Conservation (phyloP, 305 asterid genomes). For the Fraxinus baroniana region DNA sequence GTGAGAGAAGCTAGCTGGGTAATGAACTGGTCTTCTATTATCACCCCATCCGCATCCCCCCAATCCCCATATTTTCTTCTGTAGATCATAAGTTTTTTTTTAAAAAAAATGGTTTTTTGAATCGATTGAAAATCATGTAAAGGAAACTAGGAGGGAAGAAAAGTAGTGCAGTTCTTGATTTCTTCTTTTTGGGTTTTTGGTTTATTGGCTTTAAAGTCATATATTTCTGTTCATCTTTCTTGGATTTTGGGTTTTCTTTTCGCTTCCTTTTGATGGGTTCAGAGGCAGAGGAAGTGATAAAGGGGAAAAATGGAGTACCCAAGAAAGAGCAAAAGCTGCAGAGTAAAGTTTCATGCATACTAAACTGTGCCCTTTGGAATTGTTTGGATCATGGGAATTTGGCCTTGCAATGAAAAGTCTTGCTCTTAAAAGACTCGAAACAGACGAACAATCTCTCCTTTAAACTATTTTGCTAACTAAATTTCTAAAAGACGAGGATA, state of each 20-base stretch:
- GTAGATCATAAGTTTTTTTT: conserved; percentile 35
- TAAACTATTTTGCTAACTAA: background rate
- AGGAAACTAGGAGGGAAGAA: conserved; percentile 15
- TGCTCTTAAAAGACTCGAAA: background rate
- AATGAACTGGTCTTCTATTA: conserved; percentile 37
- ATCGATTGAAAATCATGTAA: conserved; percentile 56
- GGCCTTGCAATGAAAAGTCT: conserved; percentile 26
- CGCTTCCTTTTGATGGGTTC: conserved; percentile 46
- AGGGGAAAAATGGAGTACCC: conserved; percentile 47
- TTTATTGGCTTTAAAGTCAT: background rate
- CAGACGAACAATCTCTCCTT: background rate
- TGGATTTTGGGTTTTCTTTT: conserved; percentile 22
- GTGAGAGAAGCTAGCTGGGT: conserved; percentile 45
- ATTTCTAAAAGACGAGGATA: background rate
- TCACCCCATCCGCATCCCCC: conserved; percentile 17
- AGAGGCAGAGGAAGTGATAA: conserved; percentile 43
- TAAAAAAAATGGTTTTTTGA: conserved; percentile 20
- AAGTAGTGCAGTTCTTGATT: conserved; percentile 23
- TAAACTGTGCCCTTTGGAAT: conserved; percentile 61
- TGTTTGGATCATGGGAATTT: conserved; percentile 46
- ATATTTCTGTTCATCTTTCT: background rate
- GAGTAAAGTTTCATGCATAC: conserved; percentile 45
- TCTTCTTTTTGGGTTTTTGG: conserved; percentile 22
- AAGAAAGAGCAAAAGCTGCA: conserved; percentile 41
- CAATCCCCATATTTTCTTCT: conserved; percentile 16